Base-by-base conservation (phyloP, 2,329 filamentous ascomycete genomes). In the Remersonia thermophila region DNA sequence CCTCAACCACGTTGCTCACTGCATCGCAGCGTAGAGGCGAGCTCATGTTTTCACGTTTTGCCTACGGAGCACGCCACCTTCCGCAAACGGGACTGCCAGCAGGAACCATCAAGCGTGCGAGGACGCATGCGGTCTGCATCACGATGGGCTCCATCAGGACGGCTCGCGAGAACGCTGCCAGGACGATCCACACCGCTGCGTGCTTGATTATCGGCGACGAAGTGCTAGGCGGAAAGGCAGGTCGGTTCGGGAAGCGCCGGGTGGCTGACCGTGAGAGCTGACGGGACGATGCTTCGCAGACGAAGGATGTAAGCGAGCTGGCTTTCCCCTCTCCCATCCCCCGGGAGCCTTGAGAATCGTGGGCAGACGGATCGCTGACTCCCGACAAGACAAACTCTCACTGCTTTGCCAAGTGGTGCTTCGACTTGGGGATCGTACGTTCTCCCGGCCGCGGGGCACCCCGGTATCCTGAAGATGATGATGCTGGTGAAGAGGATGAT, bases 161-260 rank as follows among this genome's bases (percentile, higher is more conserved):
- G 51, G 62, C 66, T 4, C 65, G 68, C 40, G 66, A 73, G 51
- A 67, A 71, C 45, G 69, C 69, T 51, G 65, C 70, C 50, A 68
- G 77, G 53, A 77, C 71, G 41, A 93, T 96, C 48, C 78, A 85
- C 54, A 95, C 87, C 32, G 91, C 89, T 9, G 89, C 82, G 38
- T 93, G 85, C 58, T 62, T 96, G 45, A 86, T 98, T 41, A 96
- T 98, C 51, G 89, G 89, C n/a, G 89, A 96, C 61, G 89, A 95
- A 59, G 86, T 96, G 4, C 68, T 96, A 3, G 87, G 86, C 15
- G 89, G 91, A 50, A 96, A 96, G 80, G 87, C 85, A 57, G 45
- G 65, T 52, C 14, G 20, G 20, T 23, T 6, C 20, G 11, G 20
- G 12, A 8, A 33, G 4, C 13, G 8, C 18, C 10, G n/a, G 13